Percentiles rank a stretch among this genome's conserved stretches.
Conservation (phyloP, 768 basidiomycete genomes). For the Lactarius vividus region DNA sequence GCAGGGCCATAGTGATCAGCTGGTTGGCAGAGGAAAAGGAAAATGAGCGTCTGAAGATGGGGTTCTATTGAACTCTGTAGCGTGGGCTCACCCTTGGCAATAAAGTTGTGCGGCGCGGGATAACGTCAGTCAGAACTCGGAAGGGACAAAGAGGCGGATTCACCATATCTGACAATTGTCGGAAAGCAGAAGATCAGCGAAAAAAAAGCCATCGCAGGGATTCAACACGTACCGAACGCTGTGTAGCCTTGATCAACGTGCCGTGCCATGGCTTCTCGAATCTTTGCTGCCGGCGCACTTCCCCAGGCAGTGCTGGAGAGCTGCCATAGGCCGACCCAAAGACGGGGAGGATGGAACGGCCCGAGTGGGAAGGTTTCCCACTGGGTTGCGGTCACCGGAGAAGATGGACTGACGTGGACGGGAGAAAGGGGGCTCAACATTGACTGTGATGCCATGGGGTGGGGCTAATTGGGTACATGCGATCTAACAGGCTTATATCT, state of each 20-base stretch:
- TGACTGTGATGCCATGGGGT: background rate
- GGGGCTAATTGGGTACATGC: background rate
- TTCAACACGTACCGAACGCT: slow-evolving; percentile 50
- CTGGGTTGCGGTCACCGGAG: background rate
- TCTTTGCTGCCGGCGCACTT: slow-evolving; percentile 59
- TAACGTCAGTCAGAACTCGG: slow-evolving; percentile 7
- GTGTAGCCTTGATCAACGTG: slow-evolving; percentile 61
- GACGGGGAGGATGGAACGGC: slow-evolving; percentile 54
- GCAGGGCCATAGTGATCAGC: slow-evolving; percentile 88
- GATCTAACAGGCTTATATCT: background rate
- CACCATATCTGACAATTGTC: slow-evolving; percentile 52
- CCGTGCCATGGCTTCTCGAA: slow-evolving; percentile 64
- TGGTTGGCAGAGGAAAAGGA: slow-evolving; percentile 30
- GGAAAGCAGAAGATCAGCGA: slow-evolving; percentile 14
- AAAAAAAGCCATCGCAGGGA: slow-evolving; percentile 9
- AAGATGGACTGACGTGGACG: background rate
- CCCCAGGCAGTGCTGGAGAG: slow-evolving; percentile 87
- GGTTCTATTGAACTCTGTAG: background rate
- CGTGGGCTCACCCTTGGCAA: slow-evolving; percentile 11
- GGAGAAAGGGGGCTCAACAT: slow-evolving; percentile 1
- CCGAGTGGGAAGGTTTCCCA: slow-evolving; percentile 53
- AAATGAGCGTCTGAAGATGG: slow-evolving; percentile 6
- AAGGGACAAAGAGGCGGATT: slow-evolving; percentile 26
- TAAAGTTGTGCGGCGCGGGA: background rate
- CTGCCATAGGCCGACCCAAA: slow-evolving; percentile 84